Base-by-base conservation (phyloP, 495 filamentous ascomycete species). In the Hypoxylon subgilvum region DNA sequence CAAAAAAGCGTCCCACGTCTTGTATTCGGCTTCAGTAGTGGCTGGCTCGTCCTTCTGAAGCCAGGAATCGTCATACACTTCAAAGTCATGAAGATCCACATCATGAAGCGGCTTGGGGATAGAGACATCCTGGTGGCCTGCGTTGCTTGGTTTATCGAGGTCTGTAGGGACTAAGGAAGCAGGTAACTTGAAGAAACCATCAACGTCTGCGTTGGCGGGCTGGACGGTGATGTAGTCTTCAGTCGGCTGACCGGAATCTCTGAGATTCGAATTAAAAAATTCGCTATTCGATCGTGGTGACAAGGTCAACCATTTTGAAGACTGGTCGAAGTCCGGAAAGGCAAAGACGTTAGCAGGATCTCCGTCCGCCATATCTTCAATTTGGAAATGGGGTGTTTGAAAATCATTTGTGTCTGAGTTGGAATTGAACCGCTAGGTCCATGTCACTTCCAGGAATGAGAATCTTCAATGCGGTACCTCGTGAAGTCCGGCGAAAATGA, bases 1-100 rank as follows among this genome's bases (percentile, higher is more conserved):
- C 7, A 80, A 72, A 66, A 89, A 92, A 2, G 63, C 78, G 50
- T 95, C 89, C 92, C 91, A 96, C 17, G 84, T 89, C 59, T 76
- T 84, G 56, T 81, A 82, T 39, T 79, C 75, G 21, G 74, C 68
- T 19, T 69, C 51, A 35, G 61, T 65, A 17, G 67, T 63, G 9
- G 52, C 34, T 62, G 50, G 12, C 4, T 71, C 63, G 1, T 74
- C 65, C 10, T 66, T 58, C 46, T 69, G 9, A 42, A 78, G 65
- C 88, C 88, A 92, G 18, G 87, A 63, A 40, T 88, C 81, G 1
- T 81, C 69, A 21, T 59, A 64, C 25, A 54, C 63, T 39, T 62
- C 72, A 32, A 70, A 54, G 36, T 53, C 59, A 32, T 64, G 49
- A 27, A 56, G 12, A 39, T 62, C 19, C 23, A 69, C 50, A 21